Percentiles rank a stretch among this genome's conserved stretches.
Evolutionary conservation across 2,329 filamentous ascomycete species (phyloP).

Genomic region (Rugonectria rugulosa): DNA sequence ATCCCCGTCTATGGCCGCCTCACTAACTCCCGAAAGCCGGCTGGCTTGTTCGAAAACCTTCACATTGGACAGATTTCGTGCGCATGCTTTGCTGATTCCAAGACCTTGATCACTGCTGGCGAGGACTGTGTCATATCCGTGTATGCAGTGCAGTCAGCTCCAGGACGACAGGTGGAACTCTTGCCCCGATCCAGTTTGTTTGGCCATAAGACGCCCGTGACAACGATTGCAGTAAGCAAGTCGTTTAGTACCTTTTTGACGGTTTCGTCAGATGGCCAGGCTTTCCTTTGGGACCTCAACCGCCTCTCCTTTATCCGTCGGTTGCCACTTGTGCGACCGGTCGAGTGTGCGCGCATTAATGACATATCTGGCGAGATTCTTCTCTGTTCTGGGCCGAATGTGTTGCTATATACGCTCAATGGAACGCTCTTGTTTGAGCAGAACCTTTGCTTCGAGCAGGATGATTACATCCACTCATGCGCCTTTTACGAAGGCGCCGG

Average conservation of each 20-base stretch:
- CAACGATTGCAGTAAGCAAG: conserved; percentile 82
- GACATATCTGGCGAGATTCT: conserved; percentile 91
- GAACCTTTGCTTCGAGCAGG: conserved; percentile 73
- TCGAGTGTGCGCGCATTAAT: conserved; percentile 84
- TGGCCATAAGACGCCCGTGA: conserved; percentile 86
- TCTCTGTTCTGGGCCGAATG: conserved; percentile 77
- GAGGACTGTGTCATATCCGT: conserved; percentile 91
- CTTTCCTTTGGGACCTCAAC: conserved; percentile 95
- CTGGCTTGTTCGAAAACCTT: conserved; percentile 91
- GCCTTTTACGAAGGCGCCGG: conserved; percentile 92
- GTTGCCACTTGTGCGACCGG: conserved; percentile 64
- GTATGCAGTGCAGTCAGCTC: conserved; percentile 72
- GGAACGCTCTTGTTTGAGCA: conserved; percentile 84
- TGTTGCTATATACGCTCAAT: conserved; percentile 87
- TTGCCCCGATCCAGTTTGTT: conserved; percentile 82
- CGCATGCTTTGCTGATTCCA: conserved; percentile 85
- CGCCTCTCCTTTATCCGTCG: conserved; percentile 84
- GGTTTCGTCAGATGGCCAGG: conserved; percentile 80
- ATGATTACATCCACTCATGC: conserved; percentile 82
- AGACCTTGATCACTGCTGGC: conserved; percentile 89
- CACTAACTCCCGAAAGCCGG: conserved; percentile 55
- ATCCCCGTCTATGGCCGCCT: conserved; percentile 5
- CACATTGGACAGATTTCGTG: conserved; percentile 90
- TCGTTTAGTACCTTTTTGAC: conserved; percentile 90
- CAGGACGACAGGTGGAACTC: conserved; percentile 77